Evolutionary conservation across 2,329 filamentous ascomycete genomes (phyloP).

Genomic region (Aspergillus sp.): DNA sequence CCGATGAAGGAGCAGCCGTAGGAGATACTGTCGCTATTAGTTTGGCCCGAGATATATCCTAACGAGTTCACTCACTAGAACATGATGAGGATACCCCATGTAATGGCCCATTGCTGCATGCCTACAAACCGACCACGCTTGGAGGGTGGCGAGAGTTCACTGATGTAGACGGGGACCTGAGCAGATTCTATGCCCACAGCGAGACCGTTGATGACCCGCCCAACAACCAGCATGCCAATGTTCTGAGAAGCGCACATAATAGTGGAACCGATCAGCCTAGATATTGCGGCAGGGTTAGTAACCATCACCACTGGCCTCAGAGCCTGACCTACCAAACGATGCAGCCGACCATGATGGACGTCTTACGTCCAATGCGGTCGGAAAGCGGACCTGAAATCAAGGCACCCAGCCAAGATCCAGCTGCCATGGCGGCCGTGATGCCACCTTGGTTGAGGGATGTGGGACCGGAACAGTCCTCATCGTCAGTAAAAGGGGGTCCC

Average conservation of each 20-base stretch:
- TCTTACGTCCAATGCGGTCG: conserved; percentile 57
- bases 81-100: conserved; percentile 70
- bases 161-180: conserved; percentile 70
- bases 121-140: conserved; percentile 66
- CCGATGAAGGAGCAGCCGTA: conserved; percentile 63
- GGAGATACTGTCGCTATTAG: conserved; percentile 48
- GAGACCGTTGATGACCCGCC: conserved; percentile 69
- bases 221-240: conserved; percentile 68
- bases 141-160: conserved; percentile 62
- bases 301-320: conserved; percentile 55
- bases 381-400: conserved; percentile 57
- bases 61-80: conserved; percentile 52
- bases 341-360: conserved; percentile 52
- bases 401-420: conserved; percentile 67
- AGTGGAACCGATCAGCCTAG: conserved; percentile 52
- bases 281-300: conserved; percentile 44
- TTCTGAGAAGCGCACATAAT: conserved; percentile 64
- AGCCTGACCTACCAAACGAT: conserved; percentile 49
- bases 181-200: conserved; percentile 73
- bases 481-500: conserved; percentile 58
- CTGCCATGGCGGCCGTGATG: conserved; percentile 72
- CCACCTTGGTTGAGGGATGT: conserved; percentile 59
- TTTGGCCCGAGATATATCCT: not conserved
- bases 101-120: conserved; percentile 74
- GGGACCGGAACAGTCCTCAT: conserved; percentile 49